These are phyloP conservation scores for Ascosphaera acerosa DNA, from an alignment of 2,329 filamentous ascomycete species.

Conservation along the genomic window DNA sequence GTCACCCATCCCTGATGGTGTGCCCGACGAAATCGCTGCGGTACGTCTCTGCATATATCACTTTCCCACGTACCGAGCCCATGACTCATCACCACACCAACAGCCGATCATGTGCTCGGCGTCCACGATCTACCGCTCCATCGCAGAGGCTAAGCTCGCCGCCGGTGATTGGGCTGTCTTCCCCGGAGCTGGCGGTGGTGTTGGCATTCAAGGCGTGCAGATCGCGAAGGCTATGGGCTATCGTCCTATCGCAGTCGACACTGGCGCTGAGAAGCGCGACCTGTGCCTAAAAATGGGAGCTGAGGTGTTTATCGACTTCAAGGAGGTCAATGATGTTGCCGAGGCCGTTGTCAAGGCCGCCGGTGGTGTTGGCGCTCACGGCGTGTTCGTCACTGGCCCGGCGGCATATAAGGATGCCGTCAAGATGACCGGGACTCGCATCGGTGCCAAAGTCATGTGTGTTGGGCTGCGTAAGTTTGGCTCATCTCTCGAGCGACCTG, in stretches of 20 bases:
- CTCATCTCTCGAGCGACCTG: no score
- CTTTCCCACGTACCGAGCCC: no score
- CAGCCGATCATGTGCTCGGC: slow-evolving; percentile 33
- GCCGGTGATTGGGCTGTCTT: slow-evolving; percentile 30
- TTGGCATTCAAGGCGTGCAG: slow-evolving; percentile 33
- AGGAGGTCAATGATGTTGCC: slow-evolving; percentile 12
- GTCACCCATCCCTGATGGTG: slow-evolving; percentile 28
- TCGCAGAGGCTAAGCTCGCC: slow-evolving; percentile 25
- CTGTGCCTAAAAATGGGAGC: slow-evolving; percentile 26
- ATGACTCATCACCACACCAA: neutral
- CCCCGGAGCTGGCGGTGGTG: slow-evolving; percentile 28
- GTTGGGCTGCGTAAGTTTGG: slow-evolving; percentile 16
- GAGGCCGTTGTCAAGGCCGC: slow-evolving; percentile 22
- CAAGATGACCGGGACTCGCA: slow-evolving; percentile 21
- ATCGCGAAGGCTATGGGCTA: slow-evolving; percentile 30
- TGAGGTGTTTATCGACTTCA: slow-evolving; percentile 32
- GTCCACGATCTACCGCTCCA: slow-evolving; percentile 30
- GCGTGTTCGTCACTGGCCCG: slow-evolving; percentile 17
- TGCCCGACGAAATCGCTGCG: slow-evolving; percentile 29
- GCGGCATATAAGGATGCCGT: slow-evolving; percentile 19
- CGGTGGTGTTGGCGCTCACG: slow-evolving; percentile 24
- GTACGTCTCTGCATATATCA: no score
- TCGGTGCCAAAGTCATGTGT: slow-evolving; percentile 28
- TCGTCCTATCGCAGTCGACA: slow-evolving; percentile 30
- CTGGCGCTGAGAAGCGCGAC: slow-evolving; percentile 22